Evolutionary conservation across 306 rosid species (phyloP), one percentile per base, ranked within the genome.

Genomic region (Quercus bicolor): DNA sequence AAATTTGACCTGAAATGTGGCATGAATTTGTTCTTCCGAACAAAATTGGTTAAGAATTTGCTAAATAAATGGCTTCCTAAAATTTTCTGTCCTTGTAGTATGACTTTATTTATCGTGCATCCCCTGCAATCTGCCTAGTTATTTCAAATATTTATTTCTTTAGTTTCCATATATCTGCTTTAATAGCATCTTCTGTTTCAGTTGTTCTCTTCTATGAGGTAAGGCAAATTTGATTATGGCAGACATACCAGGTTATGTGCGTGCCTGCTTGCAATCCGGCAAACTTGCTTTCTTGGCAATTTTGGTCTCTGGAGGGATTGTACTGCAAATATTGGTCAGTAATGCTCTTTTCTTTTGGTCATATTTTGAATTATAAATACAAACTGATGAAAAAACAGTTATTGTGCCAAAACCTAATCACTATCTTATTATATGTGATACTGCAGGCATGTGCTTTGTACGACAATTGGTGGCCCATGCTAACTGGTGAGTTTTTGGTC

Each of bases 381-480:
- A 72, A 79, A 59, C 56, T 51, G 73, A 40, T 33, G 24, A 14
- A 80, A 72, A 26, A 59, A 76, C 11, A 20, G 24, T 74, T 76
- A 43, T n/a, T 52, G 66, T 34, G 72, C 15, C 51, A 37, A 29
- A 70, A 51, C 23, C 31, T 34, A 68, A 9, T 72, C 33, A 28
- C n/a, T 37, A 40, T 75, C 80, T 81, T 84, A 21, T 23, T n/a
- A 18, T 72, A 65, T 77, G 52, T 88, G 61, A 21, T 77, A 68
- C 80, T 69, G 60, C 97, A 94, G 98, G 98, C 98, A 70, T 94
- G 98, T 78, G 97, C 97, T 68, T 80, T 94, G 89, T 92, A 89
- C 86, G 73, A 84, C 83, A 94, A 94, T 76, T 94, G 98, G 98
- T 94, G 98, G 98, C 97, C 98, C n/a, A 91, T 94, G 98, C 89